These are phyloP conservation scores for Schizophyllum amplum DNA, from an alignment of 1,284 basidiomycete genomes.

Conservation along the genomic window DNA sequence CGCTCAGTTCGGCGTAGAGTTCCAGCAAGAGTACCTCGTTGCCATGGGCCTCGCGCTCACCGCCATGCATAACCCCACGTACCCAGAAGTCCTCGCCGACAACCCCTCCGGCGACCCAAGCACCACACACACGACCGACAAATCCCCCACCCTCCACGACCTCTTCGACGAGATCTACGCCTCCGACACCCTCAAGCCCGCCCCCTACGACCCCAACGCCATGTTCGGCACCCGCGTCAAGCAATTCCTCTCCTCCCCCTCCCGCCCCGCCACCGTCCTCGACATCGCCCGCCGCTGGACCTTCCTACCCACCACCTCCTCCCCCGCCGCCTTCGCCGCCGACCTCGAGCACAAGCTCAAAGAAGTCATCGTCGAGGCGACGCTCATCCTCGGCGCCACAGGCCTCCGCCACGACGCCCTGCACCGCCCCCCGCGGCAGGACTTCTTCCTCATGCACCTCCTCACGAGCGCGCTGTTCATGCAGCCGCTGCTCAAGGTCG, in stretches of 20 bases:
- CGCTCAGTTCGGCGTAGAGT: slow-evolving; percentile 50
- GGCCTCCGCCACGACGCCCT: slow-evolving; percentile 24
- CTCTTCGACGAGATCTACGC: slow-evolving; percentile 48
- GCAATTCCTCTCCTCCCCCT: slow-evolving; percentile 28
- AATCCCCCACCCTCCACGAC: slow-evolving; percentile 34
- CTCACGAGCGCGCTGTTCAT: slow-evolving; percentile 58
- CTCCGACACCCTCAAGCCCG: slow-evolving; percentile 39
- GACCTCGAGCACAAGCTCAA: slow-evolving; percentile 39
- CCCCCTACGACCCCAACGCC: slow-evolving; percentile 43
- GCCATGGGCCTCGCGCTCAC: slow-evolving; percentile 34
- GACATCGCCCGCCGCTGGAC: slow-evolving; percentile 43
- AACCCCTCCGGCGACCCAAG: slow-evolving; percentile 10
- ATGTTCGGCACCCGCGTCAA: slow-evolving; percentile 28
- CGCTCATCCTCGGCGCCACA: slow-evolving; percentile 46
- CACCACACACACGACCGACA: slow-evolving; percentile 14
- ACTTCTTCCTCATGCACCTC: slow-evolving; percentile 71
- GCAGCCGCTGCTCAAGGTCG: slow-evolving; percentile 33
- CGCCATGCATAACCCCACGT: neutral
- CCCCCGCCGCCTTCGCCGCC: slow-evolving; percentile 17
- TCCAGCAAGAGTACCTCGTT: slow-evolving; percentile 44
- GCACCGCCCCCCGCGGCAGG: slow-evolving; percentile 44
- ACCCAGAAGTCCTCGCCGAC: slow-evolving; percentile 16
- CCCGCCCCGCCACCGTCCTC: slow-evolving; percentile 36
- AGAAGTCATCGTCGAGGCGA: slow-evolving; percentile 44
- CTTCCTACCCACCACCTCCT: slow-evolving; percentile 25